Percentiles rank a stretch among this genome's conserved stretches.
Conservation (phyloP, 345 rosid species). For the Isatis tinctoria region DNA sequence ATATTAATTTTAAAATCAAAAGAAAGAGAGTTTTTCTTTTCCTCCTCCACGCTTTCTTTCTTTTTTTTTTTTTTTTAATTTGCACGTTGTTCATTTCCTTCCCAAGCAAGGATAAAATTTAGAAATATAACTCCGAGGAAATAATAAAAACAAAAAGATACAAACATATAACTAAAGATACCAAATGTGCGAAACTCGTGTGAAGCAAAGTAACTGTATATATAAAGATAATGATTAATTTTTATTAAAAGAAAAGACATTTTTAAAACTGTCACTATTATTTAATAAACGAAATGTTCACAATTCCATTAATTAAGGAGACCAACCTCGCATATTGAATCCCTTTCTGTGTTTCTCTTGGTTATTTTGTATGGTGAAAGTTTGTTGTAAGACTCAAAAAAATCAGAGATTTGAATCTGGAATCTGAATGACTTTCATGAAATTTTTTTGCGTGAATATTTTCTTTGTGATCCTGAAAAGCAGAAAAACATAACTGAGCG, state of each 20-base stretch:
- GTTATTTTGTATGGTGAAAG: slow-evolving; percentile 23
- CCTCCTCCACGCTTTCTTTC: too few species aligned
- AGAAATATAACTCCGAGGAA: too few species aligned
- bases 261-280: not conserved
- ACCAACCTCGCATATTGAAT: not conserved
- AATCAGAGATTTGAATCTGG: not conserved
- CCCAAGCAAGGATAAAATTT: too few species aligned
- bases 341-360: not conserved
- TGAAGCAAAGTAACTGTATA: too few species aligned
- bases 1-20: too few species aligned
- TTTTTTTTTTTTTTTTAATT: too few species aligned
- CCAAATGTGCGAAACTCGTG: too few species aligned
- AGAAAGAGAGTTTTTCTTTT: too few species aligned
- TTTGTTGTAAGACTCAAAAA: not conserved
- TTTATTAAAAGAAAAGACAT: not conserved
- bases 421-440: not conserved
- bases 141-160: too few species aligned
- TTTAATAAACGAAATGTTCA: not conserved
- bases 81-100: too few species aligned
- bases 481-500: slow-evolving; percentile 28
- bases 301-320: not conserved
- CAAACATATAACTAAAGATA: too few species aligned
- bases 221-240: not conserved
- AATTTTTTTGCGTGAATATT: too few species aligned
- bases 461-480: not conserved